Evolutionary conservation across 1,284 basidiomycete genomes (phyloP).

Genomic region (Polyporus tsugae): DNA sequence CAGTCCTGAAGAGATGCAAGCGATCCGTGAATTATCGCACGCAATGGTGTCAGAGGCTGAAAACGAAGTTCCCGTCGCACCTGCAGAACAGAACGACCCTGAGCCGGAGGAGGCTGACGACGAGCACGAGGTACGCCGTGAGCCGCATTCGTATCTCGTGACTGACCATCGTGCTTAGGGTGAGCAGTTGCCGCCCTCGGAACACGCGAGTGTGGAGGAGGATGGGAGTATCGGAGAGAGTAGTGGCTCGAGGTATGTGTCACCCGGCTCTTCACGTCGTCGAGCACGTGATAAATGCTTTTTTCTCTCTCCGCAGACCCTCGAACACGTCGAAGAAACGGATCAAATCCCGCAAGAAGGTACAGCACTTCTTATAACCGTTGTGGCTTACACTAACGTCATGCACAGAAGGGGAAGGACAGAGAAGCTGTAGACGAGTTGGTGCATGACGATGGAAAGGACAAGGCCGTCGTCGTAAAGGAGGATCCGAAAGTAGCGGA

Average conservation of each 20-base stretch:
- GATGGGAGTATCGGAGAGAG: background rate
- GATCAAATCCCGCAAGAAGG: background rate
- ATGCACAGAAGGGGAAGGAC: background rate
- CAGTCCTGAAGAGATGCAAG: slow-evolving; percentile 5
- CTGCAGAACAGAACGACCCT: background rate
- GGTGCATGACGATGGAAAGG: background rate
- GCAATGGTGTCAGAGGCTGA: background rate
- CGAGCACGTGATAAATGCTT: background rate
- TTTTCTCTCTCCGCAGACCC: background rate
- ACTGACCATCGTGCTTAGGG: background rate
- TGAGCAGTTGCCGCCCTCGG: background rate
- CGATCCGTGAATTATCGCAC: background rate
- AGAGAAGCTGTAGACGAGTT: background rate
- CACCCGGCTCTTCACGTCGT: background rate
- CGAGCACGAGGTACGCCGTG: background rate
- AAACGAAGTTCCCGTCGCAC: background rate
- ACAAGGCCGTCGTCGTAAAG: background rate
- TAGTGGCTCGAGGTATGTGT: background rate
- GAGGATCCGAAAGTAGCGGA: background rate
- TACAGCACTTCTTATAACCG: background rate
- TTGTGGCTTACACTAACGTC: background rate
- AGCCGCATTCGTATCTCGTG: background rate
- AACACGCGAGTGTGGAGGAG: background rate
- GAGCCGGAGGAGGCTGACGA: background rate
- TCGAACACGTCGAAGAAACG: slow-evolving; percentile 1